These are phyloP conservation scores for Serpula lacrymans DNA, from an alignment of 768 basidiomycete species.

Conservation along the genomic window DNA sequence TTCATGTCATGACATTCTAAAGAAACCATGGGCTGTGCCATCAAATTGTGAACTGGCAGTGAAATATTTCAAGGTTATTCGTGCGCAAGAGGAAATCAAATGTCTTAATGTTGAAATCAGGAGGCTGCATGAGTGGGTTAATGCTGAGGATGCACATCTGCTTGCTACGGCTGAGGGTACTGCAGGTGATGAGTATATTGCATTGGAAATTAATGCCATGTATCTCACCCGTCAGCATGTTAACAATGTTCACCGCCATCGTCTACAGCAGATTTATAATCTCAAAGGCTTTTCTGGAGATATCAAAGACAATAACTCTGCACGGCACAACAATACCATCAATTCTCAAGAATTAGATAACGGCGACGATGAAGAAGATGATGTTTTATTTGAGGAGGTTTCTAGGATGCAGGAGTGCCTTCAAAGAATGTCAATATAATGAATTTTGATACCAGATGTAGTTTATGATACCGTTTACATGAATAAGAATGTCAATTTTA, in stretches of 20 bases:
- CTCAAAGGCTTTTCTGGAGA: background rate
- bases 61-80: constrained; percentile 25
- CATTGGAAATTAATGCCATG: background rate
- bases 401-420: too few relatives aligned
- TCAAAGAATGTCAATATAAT: too few relatives aligned
- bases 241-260: constrained; percentile 4
- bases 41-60: constrained; percentile 32
- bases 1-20: constrained; percentile 25
- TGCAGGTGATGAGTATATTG: background rate
- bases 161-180: background rate
- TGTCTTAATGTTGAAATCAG: constrained; percentile 30
- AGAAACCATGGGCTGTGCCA: constrained; percentile 27
- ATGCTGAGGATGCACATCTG: constrained; percentile 1
- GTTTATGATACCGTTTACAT: too few relatives aligned
- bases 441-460: too few relatives aligned
- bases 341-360: too few relatives aligned
- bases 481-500: too few relatives aligned
- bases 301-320: too few relatives aligned
- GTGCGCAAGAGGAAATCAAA: constrained; percentile 28
- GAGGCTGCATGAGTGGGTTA: constrained; percentile 8
- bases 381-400: too few relatives aligned
- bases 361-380: too few relatives aligned
- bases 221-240: background rate
- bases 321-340: too few relatives aligned
- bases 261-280: background rate